Percentiles rank a stretch among this genome's conserved stretches.
Evolutionary conservation across 2,329 filamentous ascomycete species (phyloP).

Genomic region (Thelonectria blattea): DNA sequence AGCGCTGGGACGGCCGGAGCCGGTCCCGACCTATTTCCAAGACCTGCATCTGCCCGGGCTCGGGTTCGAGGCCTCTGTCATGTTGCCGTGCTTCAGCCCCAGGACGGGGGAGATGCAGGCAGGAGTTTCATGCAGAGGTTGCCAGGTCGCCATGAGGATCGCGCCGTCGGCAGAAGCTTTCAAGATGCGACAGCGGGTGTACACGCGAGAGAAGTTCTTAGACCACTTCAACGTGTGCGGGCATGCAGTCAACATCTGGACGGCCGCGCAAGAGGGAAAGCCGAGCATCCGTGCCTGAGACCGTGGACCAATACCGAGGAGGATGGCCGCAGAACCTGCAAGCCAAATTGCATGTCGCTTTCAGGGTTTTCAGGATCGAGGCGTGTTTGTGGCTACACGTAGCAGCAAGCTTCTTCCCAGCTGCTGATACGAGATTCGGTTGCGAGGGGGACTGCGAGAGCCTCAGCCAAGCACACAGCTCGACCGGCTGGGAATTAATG

Average conservation of each 20-base stretch:
- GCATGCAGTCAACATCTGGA: conserved; percentile 14
- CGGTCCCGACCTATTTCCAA: conserved; percentile 14
- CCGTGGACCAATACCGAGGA: neutral
- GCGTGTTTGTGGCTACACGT: neutral
- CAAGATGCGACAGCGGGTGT: conserved; percentile 13
- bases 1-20: conserved; percentile 11
- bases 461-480: neutral
- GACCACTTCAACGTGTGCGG: conserved; percentile 15
- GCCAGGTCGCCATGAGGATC: conserved; percentile 12
- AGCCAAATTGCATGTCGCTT: neutral
- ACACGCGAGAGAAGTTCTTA: conserved; percentile 13
- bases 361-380: neutral
- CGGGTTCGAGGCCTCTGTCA: conserved; percentile 10
- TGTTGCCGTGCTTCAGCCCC: conserved; percentile 9
- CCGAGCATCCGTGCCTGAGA: conserved; percentile 10
- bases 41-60: conserved; percentile 17
- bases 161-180: conserved; percentile 15
- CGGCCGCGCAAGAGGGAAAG: conserved; percentile 2
- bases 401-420: conserved; percentile 1
- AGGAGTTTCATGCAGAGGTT: conserved; percentile 18
- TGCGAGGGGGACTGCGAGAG: neutral
- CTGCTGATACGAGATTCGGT: neutral
- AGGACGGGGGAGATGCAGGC: conserved; percentile 15
- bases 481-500: neutral
- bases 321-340: neutral